These are phyloP conservation scores for Piloderma croceum DNA, from an alignment of 768 basidiomycete genomes.

Conservation along the genomic window DNA sequence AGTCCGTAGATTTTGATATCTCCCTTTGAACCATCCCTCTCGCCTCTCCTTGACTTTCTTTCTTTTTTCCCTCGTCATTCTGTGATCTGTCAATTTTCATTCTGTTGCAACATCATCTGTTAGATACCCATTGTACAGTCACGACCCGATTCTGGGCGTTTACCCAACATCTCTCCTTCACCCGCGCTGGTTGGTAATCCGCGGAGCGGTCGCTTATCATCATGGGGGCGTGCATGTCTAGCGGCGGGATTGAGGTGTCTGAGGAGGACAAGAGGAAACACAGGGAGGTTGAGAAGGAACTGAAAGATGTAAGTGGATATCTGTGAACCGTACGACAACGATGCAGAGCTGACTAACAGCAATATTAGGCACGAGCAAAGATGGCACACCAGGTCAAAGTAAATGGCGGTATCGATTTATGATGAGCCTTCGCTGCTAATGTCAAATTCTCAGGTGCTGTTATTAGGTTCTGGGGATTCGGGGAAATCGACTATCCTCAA, in stretches of 20 bases:
- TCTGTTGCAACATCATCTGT: no score
- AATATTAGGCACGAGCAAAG: constrained; percentile 62
- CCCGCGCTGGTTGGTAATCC: no score
- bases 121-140: no score
- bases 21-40: no score
- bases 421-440: background rate
- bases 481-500: constrained; percentile 92
- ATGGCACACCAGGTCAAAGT: constrained; percentile 76
- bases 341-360: constrained; percentile 2
- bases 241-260: constrained; percentile 47
- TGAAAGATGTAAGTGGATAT: constrained; percentile 57
- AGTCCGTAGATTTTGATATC: no score
- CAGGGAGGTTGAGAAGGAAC: constrained; percentile 67
- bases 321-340: constrained; percentile 1
- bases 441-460: constrained; percentile 72
- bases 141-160: no score
- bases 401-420: constrained; percentile 1
- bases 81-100: no score
- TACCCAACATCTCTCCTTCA: no score
- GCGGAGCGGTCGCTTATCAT: constrained; percentile 6
- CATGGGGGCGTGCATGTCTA: constrained; percentile 81
- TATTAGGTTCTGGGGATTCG: constrained; percentile 89
- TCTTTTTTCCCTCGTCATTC: no score
- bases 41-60: no score
- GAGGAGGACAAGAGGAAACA: constrained; percentile 67